phyloP scores from a whole-genome alignment of 192 early-diverging fungal genomes.

The Mortierella hygrophila region DNA sequence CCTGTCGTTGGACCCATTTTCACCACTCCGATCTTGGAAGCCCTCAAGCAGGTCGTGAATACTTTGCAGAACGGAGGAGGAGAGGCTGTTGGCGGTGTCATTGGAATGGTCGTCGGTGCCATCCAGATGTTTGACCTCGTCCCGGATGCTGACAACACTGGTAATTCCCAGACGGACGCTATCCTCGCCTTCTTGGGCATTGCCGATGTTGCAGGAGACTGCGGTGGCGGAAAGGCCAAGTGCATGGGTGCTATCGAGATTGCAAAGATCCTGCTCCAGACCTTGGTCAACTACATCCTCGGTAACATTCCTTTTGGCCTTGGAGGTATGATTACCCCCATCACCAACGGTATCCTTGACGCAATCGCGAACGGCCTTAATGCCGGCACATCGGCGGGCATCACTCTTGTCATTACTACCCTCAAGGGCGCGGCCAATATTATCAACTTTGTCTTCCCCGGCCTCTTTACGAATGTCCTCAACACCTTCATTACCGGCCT shows the following conservation, averaged over 20 bases:
- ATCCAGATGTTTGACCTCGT: neutral
- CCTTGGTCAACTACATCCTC: neutral
- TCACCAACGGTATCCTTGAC: too few species aligned
- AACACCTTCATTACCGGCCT: too few species aligned
- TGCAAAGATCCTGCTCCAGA: neutral
- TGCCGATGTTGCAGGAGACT: neutral
- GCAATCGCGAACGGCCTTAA: too few species aligned
- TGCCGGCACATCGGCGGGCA: too few species aligned
- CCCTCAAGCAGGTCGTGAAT: neutral
- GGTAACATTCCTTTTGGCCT: too few species aligned
- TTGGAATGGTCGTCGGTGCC: neutral
- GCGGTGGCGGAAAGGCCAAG: neutral
- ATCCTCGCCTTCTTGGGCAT: neutral
- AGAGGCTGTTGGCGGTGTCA: neutral
- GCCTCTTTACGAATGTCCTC: too few species aligned
- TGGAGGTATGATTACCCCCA: too few species aligned
- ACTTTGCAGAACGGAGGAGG: slow-evolving; percentile 2
- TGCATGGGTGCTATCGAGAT: slow-evolving; percentile 2
- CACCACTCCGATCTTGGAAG: neutral
- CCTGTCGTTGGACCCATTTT: slow-evolving; percentile 17
- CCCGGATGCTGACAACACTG: neutral
- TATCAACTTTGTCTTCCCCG: too few species aligned
- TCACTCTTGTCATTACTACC: too few species aligned
- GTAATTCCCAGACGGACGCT: neutral
- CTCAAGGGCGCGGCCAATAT: too few species aligned